phyloP scores from a whole-genome alignment of 352 stramenopile genomes.

The Globisporangium ultimum region DNA sequence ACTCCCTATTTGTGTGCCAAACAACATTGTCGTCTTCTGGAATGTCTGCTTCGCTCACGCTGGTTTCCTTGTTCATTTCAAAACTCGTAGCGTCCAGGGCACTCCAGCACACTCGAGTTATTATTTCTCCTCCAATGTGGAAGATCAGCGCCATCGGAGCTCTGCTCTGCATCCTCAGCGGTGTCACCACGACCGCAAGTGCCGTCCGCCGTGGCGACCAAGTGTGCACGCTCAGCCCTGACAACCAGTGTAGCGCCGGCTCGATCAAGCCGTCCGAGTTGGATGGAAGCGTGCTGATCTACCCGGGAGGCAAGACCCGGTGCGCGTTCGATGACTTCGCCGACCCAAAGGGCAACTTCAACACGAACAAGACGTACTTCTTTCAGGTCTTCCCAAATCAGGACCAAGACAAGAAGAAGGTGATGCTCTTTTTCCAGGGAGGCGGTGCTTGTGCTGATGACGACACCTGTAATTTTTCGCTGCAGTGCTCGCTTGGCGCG shows the following conservation, averaged over 20 bases:
- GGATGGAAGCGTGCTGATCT: conserved; percentile 21
- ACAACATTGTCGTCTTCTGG: too few relatives aligned
- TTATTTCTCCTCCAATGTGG: not conserved
- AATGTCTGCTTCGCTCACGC: too few relatives aligned
- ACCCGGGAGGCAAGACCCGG: conserved; percentile 7
- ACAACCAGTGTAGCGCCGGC: not conserved
- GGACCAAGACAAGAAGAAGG: conserved; percentile 19
- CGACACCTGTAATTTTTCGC: conserved; percentile 49
- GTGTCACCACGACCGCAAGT: not conserved
- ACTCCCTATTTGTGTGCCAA: too few relatives aligned
- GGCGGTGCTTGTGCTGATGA: conserved; percentile 52
- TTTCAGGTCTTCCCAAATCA: too few relatives aligned
- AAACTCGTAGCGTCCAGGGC: too few relatives aligned
- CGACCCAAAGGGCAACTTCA: too few relatives aligned
- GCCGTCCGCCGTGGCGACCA: too few relatives aligned
- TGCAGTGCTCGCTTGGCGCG: conserved; percentile 40
- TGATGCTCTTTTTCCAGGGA: conserved; percentile 64
- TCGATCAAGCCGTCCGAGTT: conserved; percentile 15
- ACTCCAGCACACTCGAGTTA: too few relatives aligned
- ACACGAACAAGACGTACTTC: too few relatives aligned
- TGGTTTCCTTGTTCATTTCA: too few relatives aligned
- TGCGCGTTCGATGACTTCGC: conserved; percentile 9
- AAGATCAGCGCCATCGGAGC: not conserved
- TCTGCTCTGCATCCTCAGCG: not conserved
- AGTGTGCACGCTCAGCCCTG: too few relatives aligned